Percentiles rank a stretch among this genome's conserved stretches.
These are phyloP conservation scores for Backusella luteola DNA, from an alignment of 192 early-diverging fungal species.

Conservation along the genomic window DNA sequence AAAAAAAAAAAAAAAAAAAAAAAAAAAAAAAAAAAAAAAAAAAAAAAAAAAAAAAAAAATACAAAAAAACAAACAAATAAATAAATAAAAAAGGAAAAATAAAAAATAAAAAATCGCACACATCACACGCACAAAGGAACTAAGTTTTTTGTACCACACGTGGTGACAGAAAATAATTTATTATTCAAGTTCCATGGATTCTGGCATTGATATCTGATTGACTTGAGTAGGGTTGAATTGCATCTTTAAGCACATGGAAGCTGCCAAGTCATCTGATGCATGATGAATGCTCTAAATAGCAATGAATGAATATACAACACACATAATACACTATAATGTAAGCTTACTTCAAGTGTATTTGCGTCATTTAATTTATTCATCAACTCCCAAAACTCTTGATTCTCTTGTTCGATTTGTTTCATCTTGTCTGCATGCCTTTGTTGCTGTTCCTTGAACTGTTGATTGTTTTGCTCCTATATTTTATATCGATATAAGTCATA, in stretches of 20 bases:
- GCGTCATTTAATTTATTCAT: slow-evolving; percentile 41
- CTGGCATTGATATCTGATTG: background rate
- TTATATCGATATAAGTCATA: too few relatives aligned
- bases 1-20: background rate
- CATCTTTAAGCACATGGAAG: background rate
- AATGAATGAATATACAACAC: too few relatives aligned
- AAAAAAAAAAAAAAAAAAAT: background rate
- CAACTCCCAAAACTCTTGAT: slow-evolving; percentile 33
- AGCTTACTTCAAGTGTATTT: slow-evolving; percentile 34
- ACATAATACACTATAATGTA: too few relatives aligned
- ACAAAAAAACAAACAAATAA: background rate
- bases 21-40: background rate
- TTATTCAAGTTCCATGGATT: background rate
- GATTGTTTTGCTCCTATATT: slow-evolving; percentile 29
- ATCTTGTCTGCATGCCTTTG: slow-evolving; percentile 41
- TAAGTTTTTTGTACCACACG: background rate
- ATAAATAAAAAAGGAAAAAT: background rate
- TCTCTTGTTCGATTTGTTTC: slow-evolving; percentile 33
- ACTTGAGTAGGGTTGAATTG: background rate
- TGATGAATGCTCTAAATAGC: background rate
- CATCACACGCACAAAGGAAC: background rate
- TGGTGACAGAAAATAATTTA: background rate
- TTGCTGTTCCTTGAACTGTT: slow-evolving; percentile 29
- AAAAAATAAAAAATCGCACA: background rate
- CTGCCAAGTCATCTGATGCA: background rate